Base-by-base conservation (phyloP, 179 eudicot species). In the Corrigiola litoralis region DNA sequence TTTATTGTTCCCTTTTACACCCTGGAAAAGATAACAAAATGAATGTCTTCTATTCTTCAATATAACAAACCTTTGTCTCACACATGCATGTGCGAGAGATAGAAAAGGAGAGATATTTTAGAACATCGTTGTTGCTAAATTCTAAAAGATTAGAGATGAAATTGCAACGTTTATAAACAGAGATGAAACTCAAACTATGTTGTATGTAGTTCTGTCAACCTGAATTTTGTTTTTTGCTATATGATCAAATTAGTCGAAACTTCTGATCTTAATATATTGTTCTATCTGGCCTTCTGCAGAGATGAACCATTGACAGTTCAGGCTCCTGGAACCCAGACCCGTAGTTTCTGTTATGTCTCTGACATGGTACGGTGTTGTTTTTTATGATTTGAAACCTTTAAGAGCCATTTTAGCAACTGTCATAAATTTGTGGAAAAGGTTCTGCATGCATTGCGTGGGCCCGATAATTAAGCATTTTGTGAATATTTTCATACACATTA, bases 231-330 rank as follows among this genome's bases (percentile, higher is more conserved):
- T n/a, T n/a, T n/a, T n/a, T n/a, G n/a, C 28, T 32, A 5, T 34
- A 20, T 48, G 13, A 47, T 24, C 18, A 8, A 16, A 46, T n/a
- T 2, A 4, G 23, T 8, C 59, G 31, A 4, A 25, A 27, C 11
- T 2, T 11, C 4, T 1, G 7, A 4, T 18, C n/a, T 69, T n/a
- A 58, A 38, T n/a, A n/a, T 64, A n/a, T 20, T 5, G 40, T 21
- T 16, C 10, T 14, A 49, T 41, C 42, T 54, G 32, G 24, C 13
- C 10, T 44, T 52, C 8, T 77, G 72, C 74, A 92, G 99, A 12
- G 83, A 75, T 70, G 97, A 94, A 65, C 86, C 99, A 16, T 79
- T 94, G 84, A 94, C 99, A 8, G 99, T 94, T 70, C 97, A 94
- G 66, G 68, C 82, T 68, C 96, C 97, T 59, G 99, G 99, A 67